Evolutionary conservation across 1,284 basidiomycete genomes (phyloP), one percentile per base, ranked within the genome.

Genomic region (Mycosarcoma maydis): DNA sequence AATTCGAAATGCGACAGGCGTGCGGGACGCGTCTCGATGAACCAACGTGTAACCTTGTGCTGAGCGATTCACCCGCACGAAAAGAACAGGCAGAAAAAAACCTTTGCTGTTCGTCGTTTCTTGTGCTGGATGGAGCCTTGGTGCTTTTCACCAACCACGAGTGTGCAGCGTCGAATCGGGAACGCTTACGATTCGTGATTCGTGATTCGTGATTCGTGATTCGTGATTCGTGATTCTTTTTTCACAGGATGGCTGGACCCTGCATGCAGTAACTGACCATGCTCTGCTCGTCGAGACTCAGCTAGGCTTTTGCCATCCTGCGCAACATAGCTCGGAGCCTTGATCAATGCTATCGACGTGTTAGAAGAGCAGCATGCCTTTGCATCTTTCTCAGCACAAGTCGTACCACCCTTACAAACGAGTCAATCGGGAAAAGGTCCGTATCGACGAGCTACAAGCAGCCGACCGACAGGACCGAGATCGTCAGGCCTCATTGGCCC

Each of bases 321-420:
- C 2, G 29, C 38, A 5, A 10, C 2, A 4, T 13, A 14, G 20
- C 22, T 23, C 24, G 22, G 22, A 23, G 16, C 16, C 10, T n/a
- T 9, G 3, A n/a, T 6, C 4, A 7, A 48, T 56, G 45, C 20
- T 27, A n/a, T n/a, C 19, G 9, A 5, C 3, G 20, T 17, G 11
- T 23, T 20, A 19, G 30, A n/a, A 29, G 24, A 33, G 34, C 52
- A 51, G 52, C 43, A 62, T 62, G 59, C 59, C 52, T 51, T 29
- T 55, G 47, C 48, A 61, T 55, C 46, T 54, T 32, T 23, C 51
- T 22, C 58, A 61, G 13, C 58, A 55, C 41, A 61, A 61, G 17
- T 55, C 52, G 10, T 55, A 62, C 23, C 52, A 46, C 33, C 59
- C 59, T 17, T 56, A 56, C 40, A 62, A 40, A 4, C 38, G 34